A percentile compares a stretch with the other conserved stretches of the same genome.
These are phyloP conservation scores for Microstegium vimineum DNA, from an alignment of 176 grass and related monocot species.

Conservation along the genomic window DNA sequence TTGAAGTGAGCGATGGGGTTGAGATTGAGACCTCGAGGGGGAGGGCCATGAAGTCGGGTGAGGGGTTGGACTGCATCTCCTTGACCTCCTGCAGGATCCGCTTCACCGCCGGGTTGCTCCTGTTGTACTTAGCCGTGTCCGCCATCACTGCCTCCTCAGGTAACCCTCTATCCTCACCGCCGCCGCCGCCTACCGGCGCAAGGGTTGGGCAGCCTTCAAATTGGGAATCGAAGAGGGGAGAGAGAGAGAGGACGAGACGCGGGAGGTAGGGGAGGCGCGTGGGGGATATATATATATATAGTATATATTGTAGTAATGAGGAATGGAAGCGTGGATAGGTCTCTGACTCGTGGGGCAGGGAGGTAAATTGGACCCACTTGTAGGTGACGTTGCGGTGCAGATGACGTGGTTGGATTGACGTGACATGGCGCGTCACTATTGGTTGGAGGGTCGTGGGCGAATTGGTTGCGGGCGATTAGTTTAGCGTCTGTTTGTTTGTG, in stretches of 20 bases:
- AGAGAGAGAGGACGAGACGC: not conserved
- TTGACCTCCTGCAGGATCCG: constrained; percentile 99
- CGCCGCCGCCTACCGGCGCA: constrained; percentile 25
- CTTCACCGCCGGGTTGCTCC: constrained; percentile 98
- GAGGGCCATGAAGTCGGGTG: constrained; percentile 86
- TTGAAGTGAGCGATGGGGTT: not conserved
- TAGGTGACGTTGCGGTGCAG: not conserved
- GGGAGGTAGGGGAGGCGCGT: constrained; percentile 13
- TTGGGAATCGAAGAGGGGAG: constrained; percentile 20
- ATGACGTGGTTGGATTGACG: constrained; percentile 31
- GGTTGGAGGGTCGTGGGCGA: not conserved
- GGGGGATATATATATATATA: not conserved
- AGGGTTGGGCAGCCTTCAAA: not conserved
- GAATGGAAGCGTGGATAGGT: not conserved
- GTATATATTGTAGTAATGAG: not conserved
- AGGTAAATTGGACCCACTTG: not conserved
- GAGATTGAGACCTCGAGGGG: constrained; percentile 75
- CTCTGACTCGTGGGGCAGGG: constrained; percentile 13
- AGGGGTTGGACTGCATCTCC: constrained; percentile 97
- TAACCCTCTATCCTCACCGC: not conserved
- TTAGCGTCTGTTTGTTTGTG: too few species aligned
- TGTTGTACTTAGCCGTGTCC: constrained; percentile 57
- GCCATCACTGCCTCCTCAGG: constrained; percentile 38
- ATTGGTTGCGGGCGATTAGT: not conserved
- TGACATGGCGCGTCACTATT: constrained; percentile 39